Conservation (phyloP, 106 monocot genomes). For the Acorus calamus region DNA sequence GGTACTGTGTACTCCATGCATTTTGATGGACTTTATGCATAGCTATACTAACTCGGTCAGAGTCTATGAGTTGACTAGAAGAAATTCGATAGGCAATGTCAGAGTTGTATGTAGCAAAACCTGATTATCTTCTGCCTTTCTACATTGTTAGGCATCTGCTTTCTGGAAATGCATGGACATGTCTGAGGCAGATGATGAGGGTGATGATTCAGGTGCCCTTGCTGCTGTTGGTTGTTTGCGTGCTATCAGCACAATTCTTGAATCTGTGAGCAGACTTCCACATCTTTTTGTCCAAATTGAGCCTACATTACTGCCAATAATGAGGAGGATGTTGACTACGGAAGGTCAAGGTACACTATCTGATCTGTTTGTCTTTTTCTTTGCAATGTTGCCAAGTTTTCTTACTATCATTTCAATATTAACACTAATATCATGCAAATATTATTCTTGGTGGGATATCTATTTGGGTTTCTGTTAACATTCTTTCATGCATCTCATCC, state of each 20-base stretch:
- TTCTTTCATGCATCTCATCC: no score
- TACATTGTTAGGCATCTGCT: constrained; percentile 53
- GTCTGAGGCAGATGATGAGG: constrained; percentile 79
- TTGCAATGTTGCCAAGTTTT: background rate
- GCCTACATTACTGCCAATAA: constrained; percentile 82
- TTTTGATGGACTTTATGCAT: no score
- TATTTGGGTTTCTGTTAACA: no score
- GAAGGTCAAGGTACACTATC: constrained; percentile 84
- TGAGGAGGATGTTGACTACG: constrained; percentile 82
- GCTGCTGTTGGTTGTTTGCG: constrained; percentile 98
- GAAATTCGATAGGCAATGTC: no score
- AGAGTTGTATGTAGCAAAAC: background rate
- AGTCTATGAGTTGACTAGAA: no score
- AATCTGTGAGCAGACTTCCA: constrained; percentile 88
- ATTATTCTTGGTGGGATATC: no score
- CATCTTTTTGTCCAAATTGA: constrained; percentile 87
- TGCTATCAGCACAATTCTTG: constrained; percentile 96
- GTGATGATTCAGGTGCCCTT: constrained; percentile 84
- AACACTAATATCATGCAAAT: no score
- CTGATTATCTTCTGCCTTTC: background rate
- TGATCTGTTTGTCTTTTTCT: background rate
- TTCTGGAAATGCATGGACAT: constrained; percentile 87
- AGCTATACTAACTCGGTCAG: no score
- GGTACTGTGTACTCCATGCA: constrained; percentile 24
- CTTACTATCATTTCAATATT: no score